Base-by-base conservation (phyloP, 331 rosid genomes). In the Cydonia oblonga region DNA sequence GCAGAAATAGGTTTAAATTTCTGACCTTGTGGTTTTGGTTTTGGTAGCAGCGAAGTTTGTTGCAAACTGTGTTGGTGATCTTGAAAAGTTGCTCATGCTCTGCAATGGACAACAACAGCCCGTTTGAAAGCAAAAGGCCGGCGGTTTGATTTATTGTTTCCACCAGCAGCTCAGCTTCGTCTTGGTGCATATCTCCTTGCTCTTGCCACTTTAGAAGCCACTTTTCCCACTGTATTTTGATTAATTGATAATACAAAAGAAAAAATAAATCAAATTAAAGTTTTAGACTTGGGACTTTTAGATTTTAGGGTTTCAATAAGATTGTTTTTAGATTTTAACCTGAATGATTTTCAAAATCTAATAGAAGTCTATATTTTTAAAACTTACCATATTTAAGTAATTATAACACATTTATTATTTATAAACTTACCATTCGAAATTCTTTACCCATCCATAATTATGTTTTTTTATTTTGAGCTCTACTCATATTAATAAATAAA, bases 151-250 rank as follows among this genome's bases (percentile, higher is more conserved):
- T 95, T 80, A 95, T 81, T 76, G 79, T 86, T 57, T 84, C 75
- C 64, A 81, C 93, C 64, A 91, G 73, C 40, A 95, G 82, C 79
- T 88, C 88, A 44, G 89, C 99, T 72, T 88, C 81, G 69, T 77
- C 93, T 74, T 78, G 69, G 57, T 84, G 74, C 70, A 46, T 77
- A 78, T 86, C 90, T 20, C 88, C 96, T 79, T 80, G 89, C 5
- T 69, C 79, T 70, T 82, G 71, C 97, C 99, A 91, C 76, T 81
- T 86, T 58, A 85, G 64, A 53, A 95, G 78, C 97, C 96, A 95
- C 69, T 88, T 86, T 69, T 73, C 77, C 99, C 97, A 95, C 96
- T 95, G 14, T 12, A 65, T n/a, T 66, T 26, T 26, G 28, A 38
- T 53, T 9, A 33, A 29, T 35, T 35, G 42, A 24, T 77, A 29